Evolutionary conservation across 2,329 filamentous ascomycete genomes (phyloP).

Genomic region (Scleromitrula shiraiana): DNA sequence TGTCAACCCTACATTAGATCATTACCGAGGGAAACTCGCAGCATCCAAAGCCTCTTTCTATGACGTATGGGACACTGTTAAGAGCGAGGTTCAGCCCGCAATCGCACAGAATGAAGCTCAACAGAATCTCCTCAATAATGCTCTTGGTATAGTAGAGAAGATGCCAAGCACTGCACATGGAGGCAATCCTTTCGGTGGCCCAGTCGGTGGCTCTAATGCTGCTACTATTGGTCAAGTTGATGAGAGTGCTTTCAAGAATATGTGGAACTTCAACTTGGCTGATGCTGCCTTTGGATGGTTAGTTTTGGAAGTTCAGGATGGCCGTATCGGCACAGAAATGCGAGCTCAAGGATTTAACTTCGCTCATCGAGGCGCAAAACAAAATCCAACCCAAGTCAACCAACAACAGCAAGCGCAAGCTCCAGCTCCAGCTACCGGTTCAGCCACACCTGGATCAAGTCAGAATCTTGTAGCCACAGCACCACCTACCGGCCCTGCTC

Average conservation of each 20-base stretch:
- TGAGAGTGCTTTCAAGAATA: conserved; percentile 99
- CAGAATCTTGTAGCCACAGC: conserved; percentile 28
- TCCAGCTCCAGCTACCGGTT: conserved; percentile 30
- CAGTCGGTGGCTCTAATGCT: conserved; percentile 57
- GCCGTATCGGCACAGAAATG: conserved; percentile 97
- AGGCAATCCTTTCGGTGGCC: conserved; percentile 92
- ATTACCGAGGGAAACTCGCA: conserved; percentile 96
- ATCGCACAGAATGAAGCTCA: conserved; percentile 91
- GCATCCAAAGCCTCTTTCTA: conserved; percentile 98
- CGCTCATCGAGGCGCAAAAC: conserved; percentile 85
- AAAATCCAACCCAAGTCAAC: conserved; percentile 38
- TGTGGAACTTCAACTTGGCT: conserved; percentile 99
- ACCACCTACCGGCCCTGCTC: conserved; percentile 25
- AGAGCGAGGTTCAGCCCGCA: conserved; percentile 87
- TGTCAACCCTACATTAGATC: conserved; percentile 94
- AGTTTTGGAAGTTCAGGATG: conserved; percentile 89
- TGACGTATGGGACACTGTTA: conserved; percentile 98
- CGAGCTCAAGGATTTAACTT: conserved; percentile 99
- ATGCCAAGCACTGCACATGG: conserved; percentile 95
- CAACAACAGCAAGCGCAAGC: conserved; percentile 24
- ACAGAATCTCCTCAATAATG: conserved; percentile 84
- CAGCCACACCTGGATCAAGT: conserved; percentile 29
- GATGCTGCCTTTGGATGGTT: conserved; percentile 97
- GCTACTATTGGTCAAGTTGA: conserved; percentile 80
- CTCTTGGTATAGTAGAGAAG: conserved; percentile 89